phyloP scores from a whole-genome alignment of 768 basidiomycete species.

The Macrolepiota fuliginosa region DNA sequence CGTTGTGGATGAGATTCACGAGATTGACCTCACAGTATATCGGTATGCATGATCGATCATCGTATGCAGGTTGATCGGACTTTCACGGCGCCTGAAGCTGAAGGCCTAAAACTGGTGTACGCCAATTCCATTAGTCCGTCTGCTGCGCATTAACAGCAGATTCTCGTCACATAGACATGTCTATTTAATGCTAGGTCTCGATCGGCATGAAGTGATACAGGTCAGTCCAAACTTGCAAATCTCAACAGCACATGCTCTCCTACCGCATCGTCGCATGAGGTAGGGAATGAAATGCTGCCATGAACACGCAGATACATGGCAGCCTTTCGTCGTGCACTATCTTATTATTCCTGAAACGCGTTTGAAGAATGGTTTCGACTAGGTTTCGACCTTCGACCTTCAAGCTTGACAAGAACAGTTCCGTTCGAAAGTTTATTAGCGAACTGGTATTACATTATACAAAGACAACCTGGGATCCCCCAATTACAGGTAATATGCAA shows the following conservation, averaged over 20 bases:
- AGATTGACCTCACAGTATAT: no score
- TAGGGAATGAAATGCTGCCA: background rate
- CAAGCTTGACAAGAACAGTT: background rate
- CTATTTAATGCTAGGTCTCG: no score
- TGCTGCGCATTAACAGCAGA: no score
- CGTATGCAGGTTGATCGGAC: no score
- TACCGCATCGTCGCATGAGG: background rate
- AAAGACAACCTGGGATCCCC: background rate
- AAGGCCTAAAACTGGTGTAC: no score
- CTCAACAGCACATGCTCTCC: background rate
- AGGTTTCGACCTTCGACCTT: background rate
- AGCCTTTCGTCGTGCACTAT: background rate
- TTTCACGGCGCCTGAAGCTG: no score
- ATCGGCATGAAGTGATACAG: no score
- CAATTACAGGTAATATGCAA: background rate
- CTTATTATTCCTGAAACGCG: background rate
- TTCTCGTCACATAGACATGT: no score
- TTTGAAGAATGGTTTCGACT: background rate
- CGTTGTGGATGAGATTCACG: no score
- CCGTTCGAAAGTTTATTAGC: constrained; percentile 1
- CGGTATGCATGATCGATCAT: no score
- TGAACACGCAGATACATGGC: background rate
- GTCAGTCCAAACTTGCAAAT: no score
- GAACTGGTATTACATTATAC: constrained; percentile 4
- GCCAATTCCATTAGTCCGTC: no score